Evolutionary conservation across 2,329 filamentous ascomycete genomes (phyloP).

Genomic region (Zymoseptoria pseudotritici): DNA sequence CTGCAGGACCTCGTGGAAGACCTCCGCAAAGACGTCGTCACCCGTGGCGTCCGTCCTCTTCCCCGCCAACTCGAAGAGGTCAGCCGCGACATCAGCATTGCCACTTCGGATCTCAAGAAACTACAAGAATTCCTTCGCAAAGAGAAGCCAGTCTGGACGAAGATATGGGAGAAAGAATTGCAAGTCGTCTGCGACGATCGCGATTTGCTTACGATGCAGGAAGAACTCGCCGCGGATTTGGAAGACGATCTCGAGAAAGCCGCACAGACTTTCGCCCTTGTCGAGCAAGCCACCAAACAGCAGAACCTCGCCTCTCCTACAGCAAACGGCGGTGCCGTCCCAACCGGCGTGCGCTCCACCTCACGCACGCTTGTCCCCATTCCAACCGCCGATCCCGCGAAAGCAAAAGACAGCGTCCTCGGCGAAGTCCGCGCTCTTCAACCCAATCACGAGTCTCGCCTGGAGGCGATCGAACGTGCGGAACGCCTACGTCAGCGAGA

Average conservation of each 20-base stretch:
- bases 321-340: conserved; percentile 3
- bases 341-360: conserved; percentile 29
- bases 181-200: conserved; percentile 93
- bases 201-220: conserved; percentile 90
- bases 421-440: conserved; percentile 89
- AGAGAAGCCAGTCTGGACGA: conserved; percentile 96
- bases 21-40: conserved; percentile 91
- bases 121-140: conserved; percentile 85
- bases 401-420: conserved; percentile 84
- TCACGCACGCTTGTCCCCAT: conserved; percentile 34
- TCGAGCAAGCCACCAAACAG: conserved; percentile 97
- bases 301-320: conserved; percentile 66
- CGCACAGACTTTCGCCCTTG: conserved; percentile 82
- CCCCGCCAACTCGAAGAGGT: conserved; percentile 85
- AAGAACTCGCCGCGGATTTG: conserved; percentile 86
- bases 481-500: conserved; percentile 88
- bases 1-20: conserved; percentile 97
- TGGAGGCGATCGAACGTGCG: conserved; percentile 95
- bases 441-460: conserved; percentile 84
- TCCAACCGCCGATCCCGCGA: conserved; percentile 58
- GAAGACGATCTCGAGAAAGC: conserved; percentile 95
- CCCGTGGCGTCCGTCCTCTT: conserved; percentile 81
- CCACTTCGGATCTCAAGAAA: conserved; percentile 82
- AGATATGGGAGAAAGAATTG: conserved; percentile 98
- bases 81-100: conserved; percentile 74